Percentiles rank a stretch among this genome's conserved stretches.
These are phyloP conservation scores for Colletotrichum sp. DNA, from an alignment of 2,329 filamentous ascomycete genomes.

Conservation along the genomic window DNA sequence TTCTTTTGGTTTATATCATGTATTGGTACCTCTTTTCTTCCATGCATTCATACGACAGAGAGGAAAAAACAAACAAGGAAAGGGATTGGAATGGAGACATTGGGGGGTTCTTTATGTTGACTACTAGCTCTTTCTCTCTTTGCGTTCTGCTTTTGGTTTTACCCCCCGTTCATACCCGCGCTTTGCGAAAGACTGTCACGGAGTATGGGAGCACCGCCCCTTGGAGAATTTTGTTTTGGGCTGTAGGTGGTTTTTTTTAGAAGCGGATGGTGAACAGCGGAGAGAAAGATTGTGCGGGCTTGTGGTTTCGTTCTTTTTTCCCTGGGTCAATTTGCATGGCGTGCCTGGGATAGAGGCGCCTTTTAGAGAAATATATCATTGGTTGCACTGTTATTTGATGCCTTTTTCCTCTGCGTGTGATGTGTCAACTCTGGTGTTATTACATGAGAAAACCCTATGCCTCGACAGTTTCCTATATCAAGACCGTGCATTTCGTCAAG, in stretches of 20 bases:
- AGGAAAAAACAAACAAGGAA: background rate
- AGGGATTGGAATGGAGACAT: background rate
- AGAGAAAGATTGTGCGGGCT: background rate
- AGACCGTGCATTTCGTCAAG: rapidly evolving
- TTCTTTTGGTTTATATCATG: background rate
- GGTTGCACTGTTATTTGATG: background rate
- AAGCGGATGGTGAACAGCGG: background rate
- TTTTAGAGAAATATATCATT: background rate
- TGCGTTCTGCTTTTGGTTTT: background rate
- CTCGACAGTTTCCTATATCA: background rate
- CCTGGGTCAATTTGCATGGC: background rate
- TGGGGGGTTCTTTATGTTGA: background rate
- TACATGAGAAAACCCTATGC: background rate
- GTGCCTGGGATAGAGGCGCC: background rate
- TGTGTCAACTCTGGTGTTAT: background rate
- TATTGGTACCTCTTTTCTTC: background rate
- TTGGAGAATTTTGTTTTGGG: background rate
- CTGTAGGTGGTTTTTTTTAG: background rate
- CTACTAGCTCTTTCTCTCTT: background rate
- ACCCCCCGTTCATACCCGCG: background rate
- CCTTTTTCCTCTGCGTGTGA: background rate
- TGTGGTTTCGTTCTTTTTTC: background rate
- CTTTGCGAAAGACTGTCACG: background rate
- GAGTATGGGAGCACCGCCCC: background rate
- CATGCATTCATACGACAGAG: background rate